A percentile compares a stretch with the other conserved stretches of the same genome.
Conservation (phyloP, 1,284 basidiomycete genomes). For the Xerocomus nothofagi region DNA sequence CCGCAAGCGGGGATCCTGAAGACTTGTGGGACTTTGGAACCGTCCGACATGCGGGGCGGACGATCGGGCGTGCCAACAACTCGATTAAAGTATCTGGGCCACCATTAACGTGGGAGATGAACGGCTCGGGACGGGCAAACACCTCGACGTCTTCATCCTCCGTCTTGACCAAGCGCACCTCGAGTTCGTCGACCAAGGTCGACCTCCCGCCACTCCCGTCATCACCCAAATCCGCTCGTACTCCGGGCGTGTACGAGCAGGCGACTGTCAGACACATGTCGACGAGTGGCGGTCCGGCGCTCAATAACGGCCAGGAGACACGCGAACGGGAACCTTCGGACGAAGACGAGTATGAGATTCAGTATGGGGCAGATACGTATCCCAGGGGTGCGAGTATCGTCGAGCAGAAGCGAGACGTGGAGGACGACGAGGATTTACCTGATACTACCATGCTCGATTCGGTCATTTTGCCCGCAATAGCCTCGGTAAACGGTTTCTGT, state of each 20-base stretch:
- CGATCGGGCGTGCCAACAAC: slow-evolving; percentile 62
- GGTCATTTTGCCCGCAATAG: slow-evolving; percentile 91
- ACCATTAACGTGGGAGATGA: slow-evolving; percentile 74
- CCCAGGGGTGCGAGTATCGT: slow-evolving; percentile 20
- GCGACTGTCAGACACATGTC: slow-evolving; percentile 65
- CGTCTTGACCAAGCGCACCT: slow-evolving; percentile 28
- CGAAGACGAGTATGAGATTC: slow-evolving; percentile 67
- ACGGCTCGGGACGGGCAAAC: slow-evolving; percentile 48
- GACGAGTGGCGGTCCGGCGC: slow-evolving; percentile 20
- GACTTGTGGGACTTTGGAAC: slow-evolving; percentile 97
- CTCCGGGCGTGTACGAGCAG: slow-evolving; percentile 54
- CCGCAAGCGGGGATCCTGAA: slow-evolving; percentile 63
- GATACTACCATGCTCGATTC: slow-evolving; percentile 91
- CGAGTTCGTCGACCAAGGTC: slow-evolving; percentile 47
- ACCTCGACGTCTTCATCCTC: slow-evolving; percentile 40
- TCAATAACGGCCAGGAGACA: slow-evolving; percentile 17
- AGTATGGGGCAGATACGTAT: slow-evolving; percentile 32
- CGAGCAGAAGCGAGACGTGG: slow-evolving; percentile 42
- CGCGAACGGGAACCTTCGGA: slow-evolving; percentile 52
- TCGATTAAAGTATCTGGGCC: slow-evolving; percentile 61
- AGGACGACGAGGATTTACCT: slow-evolving; percentile 66
- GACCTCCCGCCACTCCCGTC: slow-evolving; percentile 53
- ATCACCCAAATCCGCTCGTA: slow-evolving; percentile 31
- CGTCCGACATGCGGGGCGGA: slow-evolving; percentile 67
- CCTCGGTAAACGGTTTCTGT: slow-evolving; percentile 63